A percentile compares a stretch with the other conserved stretches of the same genome.
Conservation (phyloP, 1,284 basidiomycete species). For the Ustilago sp. region DNA sequence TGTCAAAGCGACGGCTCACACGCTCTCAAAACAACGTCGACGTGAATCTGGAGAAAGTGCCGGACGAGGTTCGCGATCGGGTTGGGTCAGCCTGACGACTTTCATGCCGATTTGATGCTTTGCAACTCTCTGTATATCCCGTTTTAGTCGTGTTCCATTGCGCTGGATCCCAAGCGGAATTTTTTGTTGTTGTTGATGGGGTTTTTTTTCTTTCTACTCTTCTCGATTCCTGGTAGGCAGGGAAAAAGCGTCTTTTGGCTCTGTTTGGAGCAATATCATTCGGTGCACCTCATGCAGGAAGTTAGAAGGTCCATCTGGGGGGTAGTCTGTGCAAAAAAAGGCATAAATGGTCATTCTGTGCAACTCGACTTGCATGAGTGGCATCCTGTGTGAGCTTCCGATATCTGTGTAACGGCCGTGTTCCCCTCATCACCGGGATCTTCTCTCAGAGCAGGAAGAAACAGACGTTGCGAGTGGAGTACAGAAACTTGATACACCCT, state of each 20-base stretch:
- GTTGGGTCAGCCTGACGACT: background rate
- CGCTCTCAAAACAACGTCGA: background rate
- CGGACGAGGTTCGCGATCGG: slow-evolving; percentile 2
- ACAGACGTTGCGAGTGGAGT: background rate
- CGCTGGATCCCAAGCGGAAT: slow-evolving; percentile 6
- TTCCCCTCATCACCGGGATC: slow-evolving; percentile 1
- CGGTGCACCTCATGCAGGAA: no score
- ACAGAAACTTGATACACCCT: background rate
- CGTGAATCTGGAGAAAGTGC: background rate
- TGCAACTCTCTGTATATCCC: slow-evolving; percentile 8
- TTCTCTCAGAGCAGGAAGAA: background rate
- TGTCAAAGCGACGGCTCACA: no score
- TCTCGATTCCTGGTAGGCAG: background rate
- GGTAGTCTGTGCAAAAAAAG: no score
- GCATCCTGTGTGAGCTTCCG: background rate
- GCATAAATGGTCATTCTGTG: no score
- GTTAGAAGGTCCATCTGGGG: no score
- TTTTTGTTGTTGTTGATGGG: background rate
- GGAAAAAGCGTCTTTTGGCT: background rate
- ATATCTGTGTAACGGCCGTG: background rate
- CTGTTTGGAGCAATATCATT: background rate
- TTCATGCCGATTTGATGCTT: slow-evolving; percentile 11
- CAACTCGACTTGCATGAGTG: no score
- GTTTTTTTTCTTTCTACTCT: background rate
- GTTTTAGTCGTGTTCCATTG: slow-evolving; percentile 7